These are phyloP conservation scores for Aspergillus awamori DNA, from an alignment of 2,329 filamentous ascomycete species.

Conservation along the genomic window DNA sequence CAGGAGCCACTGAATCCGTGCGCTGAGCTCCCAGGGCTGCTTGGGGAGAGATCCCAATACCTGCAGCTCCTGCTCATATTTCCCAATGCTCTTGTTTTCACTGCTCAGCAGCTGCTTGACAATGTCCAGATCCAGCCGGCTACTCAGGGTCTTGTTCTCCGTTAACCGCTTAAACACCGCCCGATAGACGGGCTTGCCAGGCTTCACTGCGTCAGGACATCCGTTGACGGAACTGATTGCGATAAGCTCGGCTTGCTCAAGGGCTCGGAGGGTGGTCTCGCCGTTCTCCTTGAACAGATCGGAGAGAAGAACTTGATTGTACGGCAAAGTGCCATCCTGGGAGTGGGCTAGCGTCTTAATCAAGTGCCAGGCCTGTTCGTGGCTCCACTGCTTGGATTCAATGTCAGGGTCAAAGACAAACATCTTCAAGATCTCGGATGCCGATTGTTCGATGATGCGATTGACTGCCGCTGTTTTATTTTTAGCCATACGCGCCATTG, in stretches of 20 bases:
- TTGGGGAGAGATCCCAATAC: constrained; percentile 71
- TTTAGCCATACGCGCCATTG: constrained; percentile 21
- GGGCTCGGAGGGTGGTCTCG: constrained; percentile 74
- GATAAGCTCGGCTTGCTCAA: constrained; percentile 86
- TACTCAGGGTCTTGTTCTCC: constrained; percentile 70
- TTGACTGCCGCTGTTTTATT: constrained; percentile 65
- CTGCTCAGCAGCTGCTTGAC: constrained; percentile 69
- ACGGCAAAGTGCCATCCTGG: constrained; percentile 64
- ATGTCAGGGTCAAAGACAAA: constrained; percentile 71
- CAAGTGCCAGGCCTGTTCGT: constrained; percentile 87
- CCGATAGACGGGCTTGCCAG: constrained; percentile 83
- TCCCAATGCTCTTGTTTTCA: constrained; percentile 74
- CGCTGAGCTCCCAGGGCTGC: constrained; percentile 68
- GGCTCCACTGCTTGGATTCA: constrained; percentile 68
- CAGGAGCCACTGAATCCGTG: constrained; percentile 72
- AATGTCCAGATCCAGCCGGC: constrained; percentile 72
- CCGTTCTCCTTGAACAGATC: constrained; percentile 73
- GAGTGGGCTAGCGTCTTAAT: constrained; percentile 75
- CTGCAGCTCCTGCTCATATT: constrained; percentile 75
- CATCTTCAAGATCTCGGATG: constrained; percentile 90
- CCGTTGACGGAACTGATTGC: constrained; percentile 72
- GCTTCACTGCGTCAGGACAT: constrained; percentile 73
- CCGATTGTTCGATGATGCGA: constrained; percentile 86
- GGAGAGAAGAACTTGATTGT: constrained; percentile 81
- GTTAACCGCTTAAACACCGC: constrained; percentile 77